Evolutionary conservation across 257 asterid species (phyloP), one percentile per base, ranked within the genome.

Genomic region (Henckelia pumila): DNA sequence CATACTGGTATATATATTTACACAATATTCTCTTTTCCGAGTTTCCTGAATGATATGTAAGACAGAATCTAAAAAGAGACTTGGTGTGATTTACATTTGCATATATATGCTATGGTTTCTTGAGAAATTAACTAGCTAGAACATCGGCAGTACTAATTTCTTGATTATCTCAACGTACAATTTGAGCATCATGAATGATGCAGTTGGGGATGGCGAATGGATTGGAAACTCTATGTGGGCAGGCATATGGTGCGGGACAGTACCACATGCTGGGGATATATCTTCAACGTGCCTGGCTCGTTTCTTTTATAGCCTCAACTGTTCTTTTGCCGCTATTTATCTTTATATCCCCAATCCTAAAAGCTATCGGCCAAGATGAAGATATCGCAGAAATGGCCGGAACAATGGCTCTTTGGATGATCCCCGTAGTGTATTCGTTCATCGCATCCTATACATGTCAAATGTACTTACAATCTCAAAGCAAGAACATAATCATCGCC

Each of bases 231-330:
- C 71, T 79, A 19, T 76, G 81, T 22, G 84, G 84, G 8, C 84
- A 76, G 37, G 74, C 84, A 9, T 79, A 68, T 17, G 83, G 83
- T 4, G 80, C 83, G 9, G 52, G 21, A 37, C 83, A 79, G 26
- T 69, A 75, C 57, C 84, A 73, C 67, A 76, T 76, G 84, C 79
- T 79, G 0, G 84, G 84, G n/a, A 59, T 79, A 37, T 76, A 79
- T 30, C 75, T 73, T 0, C 84, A 79, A 64, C 74, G 78, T 1
- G 64, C 75, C 37, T 66, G 78, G 81, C 62, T 80, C 14, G 64
- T 80, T 53, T 62, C 63, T 6, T 29, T 70, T 17, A 28, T 76
- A 2, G 63, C 70, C 40, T 71, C 70, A 29, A 68, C 69, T 25
- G 37, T 75, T 0, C 53, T 80, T 21, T 8, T 71, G 22, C 78